Percentiles rank a stretch among this genome's conserved stretches.
Evolutionary conservation across 2,329 filamentous ascomycete genomes (phyloP).

Genomic region (Colletotrichum sp.): DNA sequence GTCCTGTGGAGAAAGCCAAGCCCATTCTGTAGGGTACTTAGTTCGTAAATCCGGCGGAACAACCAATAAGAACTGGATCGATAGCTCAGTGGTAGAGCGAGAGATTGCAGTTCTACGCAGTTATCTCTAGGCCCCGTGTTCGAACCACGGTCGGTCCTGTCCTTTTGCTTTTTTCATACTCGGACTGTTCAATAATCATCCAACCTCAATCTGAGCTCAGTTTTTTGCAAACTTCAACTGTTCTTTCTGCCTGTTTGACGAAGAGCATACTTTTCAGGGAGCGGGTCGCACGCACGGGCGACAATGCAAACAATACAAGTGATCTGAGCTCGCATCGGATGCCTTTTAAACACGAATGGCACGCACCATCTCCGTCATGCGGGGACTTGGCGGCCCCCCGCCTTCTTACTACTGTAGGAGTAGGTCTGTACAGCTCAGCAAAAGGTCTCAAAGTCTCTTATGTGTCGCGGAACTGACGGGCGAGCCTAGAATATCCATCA

Average conservation of each 20-base stretch:
- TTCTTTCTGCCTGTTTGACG: neutral
- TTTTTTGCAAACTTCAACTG: neutral
- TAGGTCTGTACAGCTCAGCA: neutral
- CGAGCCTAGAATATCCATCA: neutral
- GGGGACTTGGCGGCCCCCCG: slow-evolving; percentile 2
- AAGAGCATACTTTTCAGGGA: neutral
- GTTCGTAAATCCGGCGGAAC: rapidly evolving
- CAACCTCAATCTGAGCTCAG: neutral
- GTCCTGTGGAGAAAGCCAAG: neutral
- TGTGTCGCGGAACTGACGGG: neutral
- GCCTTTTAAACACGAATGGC: neutral
- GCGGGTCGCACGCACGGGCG: neutral
- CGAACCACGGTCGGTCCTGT: slow-evolving; percentile 20
- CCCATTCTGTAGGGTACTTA: neutral
- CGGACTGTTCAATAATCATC: too few species aligned
- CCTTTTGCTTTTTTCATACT: neutral
- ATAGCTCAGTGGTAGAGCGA: slow-evolving; percentile 24
- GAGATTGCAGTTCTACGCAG: slow-evolving; percentile 16
- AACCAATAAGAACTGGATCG: neutral
- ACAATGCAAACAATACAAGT: neutral
- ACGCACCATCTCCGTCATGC: slow-evolving; percentile 1
- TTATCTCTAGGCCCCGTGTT: slow-evolving; percentile 22
- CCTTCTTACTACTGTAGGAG: neutral
- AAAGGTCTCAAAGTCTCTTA: neutral
- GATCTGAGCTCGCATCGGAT: neutral